A percentile compares a stretch with the other conserved stretches of the same genome.
These are phyloP conservation scores for Nicotiana tomentosiformis DNA, from an alignment of 257 asterid species.

Conservation along the genomic window DNA sequence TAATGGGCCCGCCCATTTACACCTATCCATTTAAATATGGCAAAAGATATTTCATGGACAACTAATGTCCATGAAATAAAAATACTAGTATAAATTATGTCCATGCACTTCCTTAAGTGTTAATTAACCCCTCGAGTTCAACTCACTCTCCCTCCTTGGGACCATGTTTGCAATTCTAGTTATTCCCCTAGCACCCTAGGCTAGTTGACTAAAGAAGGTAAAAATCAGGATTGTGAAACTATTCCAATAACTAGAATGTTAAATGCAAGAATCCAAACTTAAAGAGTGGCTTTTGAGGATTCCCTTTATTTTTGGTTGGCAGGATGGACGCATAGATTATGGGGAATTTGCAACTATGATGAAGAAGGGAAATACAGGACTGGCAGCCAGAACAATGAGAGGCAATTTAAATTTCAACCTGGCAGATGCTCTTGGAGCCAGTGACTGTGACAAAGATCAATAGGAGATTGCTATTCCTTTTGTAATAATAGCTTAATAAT, in stretches of 20 bases:
- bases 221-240: neutral
- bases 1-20: no score
- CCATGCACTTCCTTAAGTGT: no score
- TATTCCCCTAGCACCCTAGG: no score
- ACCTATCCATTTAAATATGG: no score
- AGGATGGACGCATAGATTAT: constrained; percentile 95
- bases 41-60: no score
- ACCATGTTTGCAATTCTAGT: no score
- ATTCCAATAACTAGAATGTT: neutral
- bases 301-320: neutral
- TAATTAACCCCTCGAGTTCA: no score
- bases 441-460: constrained; percentile 5
- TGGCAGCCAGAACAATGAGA: constrained; percentile 73
- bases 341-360: constrained; percentile 99
- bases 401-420: constrained; percentile 65
- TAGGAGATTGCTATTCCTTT: constrained; percentile 5
- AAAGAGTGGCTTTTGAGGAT: neutral
- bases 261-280: neutral
- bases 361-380: constrained; percentile 71
- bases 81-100: no score
- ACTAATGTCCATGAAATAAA: no score
- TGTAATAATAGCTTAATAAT: neutral
- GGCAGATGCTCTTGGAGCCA: constrained; percentile 66
- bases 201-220: no score
- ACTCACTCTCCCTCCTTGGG: no score